Evolutionary conservation across 345 rosid species (phyloP), one percentile per base, ranked within the genome.

Genomic region (Boechera divaricarpa): DNA sequence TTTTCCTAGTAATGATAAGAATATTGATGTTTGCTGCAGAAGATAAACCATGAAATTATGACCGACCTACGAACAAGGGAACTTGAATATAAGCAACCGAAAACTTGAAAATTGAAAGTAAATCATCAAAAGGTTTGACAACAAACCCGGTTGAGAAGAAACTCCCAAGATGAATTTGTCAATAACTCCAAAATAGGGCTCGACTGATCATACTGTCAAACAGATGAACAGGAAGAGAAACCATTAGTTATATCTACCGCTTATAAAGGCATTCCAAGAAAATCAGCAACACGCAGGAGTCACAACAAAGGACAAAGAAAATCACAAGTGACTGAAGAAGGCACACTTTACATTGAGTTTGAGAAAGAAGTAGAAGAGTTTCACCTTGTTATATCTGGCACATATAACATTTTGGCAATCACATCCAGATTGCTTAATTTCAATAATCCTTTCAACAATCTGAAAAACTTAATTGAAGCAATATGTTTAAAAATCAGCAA

Each of bases 131-230:
- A 5, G 7, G 21, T 12, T 67, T 7, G 64, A 38, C 16, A 60
- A 66, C 78, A 70, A 79, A 94, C 98, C 91, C 98, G 84, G 74
- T 74, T 70, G 41, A 86, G 72, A 60, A 94, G 90, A 79, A 89
- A 83, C 71, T 70, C 77, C 97, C 98, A 94, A 4, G 91, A 84
- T 3, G 91, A 51, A 77, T 69, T 65, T 35, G 86, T 71, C 77
- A 94, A 72, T 79, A 84, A 86, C 79, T 90, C 90, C 11, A 85
- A 45, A 77, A 66, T 73, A 52, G 73, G 74, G 76, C 93, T 90
- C 51, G 87, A 81, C 56, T 63, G 84, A 38, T 61, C 64, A 66
- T 52, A 70, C 98, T 94, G 87, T 67, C 26, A 54, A 35, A 45
- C n/a, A 29, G 31, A 54, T 67, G 4, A 67, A 52, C 28, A 18